Base-by-base conservation (phyloP, 1,284 basidiomycete species). In the Rhodotorula glutinis region DNA sequence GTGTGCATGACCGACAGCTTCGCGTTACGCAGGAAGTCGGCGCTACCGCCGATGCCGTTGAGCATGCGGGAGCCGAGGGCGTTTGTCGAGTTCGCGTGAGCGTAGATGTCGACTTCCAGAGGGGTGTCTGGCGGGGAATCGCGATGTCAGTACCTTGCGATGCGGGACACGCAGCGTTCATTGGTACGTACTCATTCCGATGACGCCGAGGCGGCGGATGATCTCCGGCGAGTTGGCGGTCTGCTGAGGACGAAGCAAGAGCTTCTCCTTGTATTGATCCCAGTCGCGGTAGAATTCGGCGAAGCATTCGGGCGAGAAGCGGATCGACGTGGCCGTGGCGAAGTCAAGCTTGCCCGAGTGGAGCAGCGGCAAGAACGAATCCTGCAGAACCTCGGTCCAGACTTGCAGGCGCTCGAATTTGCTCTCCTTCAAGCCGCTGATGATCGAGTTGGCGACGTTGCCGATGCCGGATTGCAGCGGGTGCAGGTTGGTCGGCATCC, bases 1-100 rank as follows among this genome's bases (percentile, higher is more conserved):
- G 82, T 83, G 73, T 84, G 83, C 82, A 84, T 83, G 63, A 83
- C 82, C 1, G 81, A 82, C 56, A 83, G 74, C 71, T 83, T 83
- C 21, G 83, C 83, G 70, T 83, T 84, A 30, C 83, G 77, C 63
- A 84, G 73, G 74, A 84, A 84, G 70, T 84, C 83, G 14, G 79
- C 82, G 14, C 44, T 47, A 23, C 11, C 83, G 19, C 83, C 83
- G 43, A 84, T 74, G 23, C 83, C 83, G 73, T 84, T 84, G 41
- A 84, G 74, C 83, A 84, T 84, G 30, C 81, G 77, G n/a, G 56
- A 66, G 25, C 73, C 71, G 30, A 75, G 63, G 23, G 67, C 62
- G 59, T 79, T 7, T 11, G 83, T 84, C 25, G 81, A 82, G 78
- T 84, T 84, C 9, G 82, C 82, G 67, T 84, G 83, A 1, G 79